Percentiles rank a stretch among this genome's conserved stretches.
Evolutionary conservation across 1,284 basidiomycete species (phyloP).

Genomic region (Papiliotrema terrestris): DNA sequence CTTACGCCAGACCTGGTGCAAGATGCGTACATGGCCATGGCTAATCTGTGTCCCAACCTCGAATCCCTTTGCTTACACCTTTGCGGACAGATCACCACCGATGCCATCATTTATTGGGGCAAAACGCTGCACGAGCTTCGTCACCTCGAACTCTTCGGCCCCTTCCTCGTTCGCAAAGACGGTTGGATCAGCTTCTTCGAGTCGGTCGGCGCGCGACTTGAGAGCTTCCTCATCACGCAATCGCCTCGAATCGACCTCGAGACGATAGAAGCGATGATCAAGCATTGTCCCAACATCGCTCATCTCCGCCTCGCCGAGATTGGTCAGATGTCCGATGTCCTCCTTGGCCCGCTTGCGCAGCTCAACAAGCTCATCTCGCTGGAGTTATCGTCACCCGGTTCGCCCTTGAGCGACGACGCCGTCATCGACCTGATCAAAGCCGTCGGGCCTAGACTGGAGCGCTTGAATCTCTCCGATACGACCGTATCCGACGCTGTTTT

Average conservation of each 20-base stretch:
- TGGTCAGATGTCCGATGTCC: conserved; percentile 65
- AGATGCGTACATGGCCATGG: conserved; percentile 63
- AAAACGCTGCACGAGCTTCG: conserved; percentile 63
- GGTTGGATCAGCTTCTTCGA: conserved; percentile 77
- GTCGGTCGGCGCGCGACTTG: conserved; percentile 59
- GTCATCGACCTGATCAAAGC: conserved; percentile 58
- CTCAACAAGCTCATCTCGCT: conserved; percentile 35
- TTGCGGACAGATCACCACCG: conserved; percentile 78
- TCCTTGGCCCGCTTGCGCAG: conserved; percentile 57
- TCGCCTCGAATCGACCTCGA: conserved; percentile 81
- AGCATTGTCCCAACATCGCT: conserved; percentile 60
- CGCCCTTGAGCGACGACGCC: conserved; percentile 57
- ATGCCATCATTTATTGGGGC: conserved; percentile 64
- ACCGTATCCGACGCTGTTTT: conserved; percentile 61
- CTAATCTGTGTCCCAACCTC: conserved; percentile 75
- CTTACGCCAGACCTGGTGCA: conserved; percentile 61
- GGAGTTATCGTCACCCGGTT: conserved; percentile 38
- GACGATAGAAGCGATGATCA: conserved; percentile 63
- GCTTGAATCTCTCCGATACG: conserved; percentile 62
- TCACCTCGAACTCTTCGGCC: conserved; percentile 77
- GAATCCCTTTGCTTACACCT: conserved; percentile 72
- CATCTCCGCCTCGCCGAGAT: conserved; percentile 77
- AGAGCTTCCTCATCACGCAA: conserved; percentile 74
- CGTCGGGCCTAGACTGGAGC: conserved; percentile 55
- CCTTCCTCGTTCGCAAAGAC: conserved; percentile 74